A percentile compares a stretch with the other conserved stretches of the same genome.
These are phyloP conservation scores for Phialocephala sp. DNA, from an alignment of 2,329 filamentous ascomycete species.

Conservation along the genomic window DNA sequence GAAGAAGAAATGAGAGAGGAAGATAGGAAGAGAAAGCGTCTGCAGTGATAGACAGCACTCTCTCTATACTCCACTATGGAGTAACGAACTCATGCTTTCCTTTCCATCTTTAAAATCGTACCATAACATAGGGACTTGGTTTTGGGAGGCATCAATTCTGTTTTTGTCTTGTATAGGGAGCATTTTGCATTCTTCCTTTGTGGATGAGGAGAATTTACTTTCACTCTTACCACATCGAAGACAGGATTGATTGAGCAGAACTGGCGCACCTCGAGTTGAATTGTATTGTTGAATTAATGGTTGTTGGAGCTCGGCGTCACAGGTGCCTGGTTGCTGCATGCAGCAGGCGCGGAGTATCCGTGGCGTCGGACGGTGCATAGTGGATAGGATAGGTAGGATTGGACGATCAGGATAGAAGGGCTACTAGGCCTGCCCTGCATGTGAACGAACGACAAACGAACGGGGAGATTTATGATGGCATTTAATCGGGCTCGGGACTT, in stretches of 20 bases:
- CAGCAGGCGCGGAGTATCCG: neutral
- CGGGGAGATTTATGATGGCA: constrained; percentile 12
- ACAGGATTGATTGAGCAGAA: neutral
- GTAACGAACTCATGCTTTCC: constrained; percentile 19
- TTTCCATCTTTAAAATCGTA: neutral
- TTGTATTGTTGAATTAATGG: constrained; percentile 12
- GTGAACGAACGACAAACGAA: neutral
- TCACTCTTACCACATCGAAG: neutral
- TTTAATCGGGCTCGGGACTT: constrained; percentile 4
- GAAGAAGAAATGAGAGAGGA: constrained; percentile 64
- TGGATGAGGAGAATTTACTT: neutral
- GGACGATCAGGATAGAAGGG: constrained; percentile 10
- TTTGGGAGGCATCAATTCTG: constrained; percentile 9
- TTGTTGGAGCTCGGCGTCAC: neutral
- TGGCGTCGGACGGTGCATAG: neutral
- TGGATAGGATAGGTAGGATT: neutral
- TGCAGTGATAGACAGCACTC: constrained; percentile 48
- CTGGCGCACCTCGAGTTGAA: neutral
- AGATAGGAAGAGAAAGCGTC: constrained; percentile 67
- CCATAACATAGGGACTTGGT: constrained; percentile 13
- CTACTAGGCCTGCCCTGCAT: constrained; percentile 6
- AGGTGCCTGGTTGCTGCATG: neutral
- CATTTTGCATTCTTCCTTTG: constrained; percentile 12
- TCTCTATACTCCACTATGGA: neutral
- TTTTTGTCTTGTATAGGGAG: constrained; percentile 21